These are phyloP conservation scores for Periconia sp. DNA, from an alignment of 2,329 filamentous ascomycete genomes.

Conservation along the genomic window DNA sequence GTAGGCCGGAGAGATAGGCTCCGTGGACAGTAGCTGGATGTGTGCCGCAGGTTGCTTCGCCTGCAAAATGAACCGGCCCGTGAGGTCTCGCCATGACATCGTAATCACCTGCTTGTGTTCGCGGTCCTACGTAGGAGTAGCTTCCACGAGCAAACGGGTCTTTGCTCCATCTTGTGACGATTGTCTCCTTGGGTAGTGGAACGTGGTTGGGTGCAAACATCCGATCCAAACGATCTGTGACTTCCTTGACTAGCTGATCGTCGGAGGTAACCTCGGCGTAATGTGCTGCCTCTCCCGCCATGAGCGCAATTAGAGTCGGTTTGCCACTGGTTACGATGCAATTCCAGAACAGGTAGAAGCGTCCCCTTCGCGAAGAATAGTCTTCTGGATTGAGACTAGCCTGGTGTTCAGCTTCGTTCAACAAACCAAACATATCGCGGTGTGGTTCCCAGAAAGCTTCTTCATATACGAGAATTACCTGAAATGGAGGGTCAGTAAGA, in stretches of 20 bases:
- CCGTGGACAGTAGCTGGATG: conserved; percentile 97
- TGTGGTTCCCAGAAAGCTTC: conserved; percentile 87
- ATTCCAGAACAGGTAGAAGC: conserved; percentile 98
- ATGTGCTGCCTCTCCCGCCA: conserved; percentile 93
- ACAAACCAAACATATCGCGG: conserved; percentile 89
- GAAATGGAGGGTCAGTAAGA: conserved; percentile 11
- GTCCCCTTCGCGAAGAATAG: conserved; percentile 77
- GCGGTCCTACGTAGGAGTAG: conserved; percentile 89
- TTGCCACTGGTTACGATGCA: conserved; percentile 86
- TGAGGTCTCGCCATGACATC: conserved; percentile 83
- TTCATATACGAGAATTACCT: conserved; percentile 82
- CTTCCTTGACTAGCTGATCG: conserved; percentile 75
- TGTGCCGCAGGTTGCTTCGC: conserved; percentile 92
- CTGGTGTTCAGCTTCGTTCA: conserved; percentile 71
- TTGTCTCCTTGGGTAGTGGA: conserved; percentile 77
- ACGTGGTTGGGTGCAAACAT: conserved; percentile 68
- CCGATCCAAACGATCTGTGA: conserved; percentile 73
- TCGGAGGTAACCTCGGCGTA: conserved; percentile 80
- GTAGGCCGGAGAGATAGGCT: conserved; percentile 89
- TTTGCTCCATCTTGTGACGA: conserved; percentile 89
- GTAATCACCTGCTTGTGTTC: conserved; percentile 84
- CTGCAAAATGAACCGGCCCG: conserved; percentile 90
- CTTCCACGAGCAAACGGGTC: conserved; percentile 91
- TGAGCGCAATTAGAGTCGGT: conserved; percentile 82
- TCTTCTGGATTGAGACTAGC: conserved; percentile 77